Evolutionary conservation across 176 grass and related monocot species (phyloP), one percentile per base, ranked within the genome.

Genomic region (Tillandsia leiboldiana): DNA sequence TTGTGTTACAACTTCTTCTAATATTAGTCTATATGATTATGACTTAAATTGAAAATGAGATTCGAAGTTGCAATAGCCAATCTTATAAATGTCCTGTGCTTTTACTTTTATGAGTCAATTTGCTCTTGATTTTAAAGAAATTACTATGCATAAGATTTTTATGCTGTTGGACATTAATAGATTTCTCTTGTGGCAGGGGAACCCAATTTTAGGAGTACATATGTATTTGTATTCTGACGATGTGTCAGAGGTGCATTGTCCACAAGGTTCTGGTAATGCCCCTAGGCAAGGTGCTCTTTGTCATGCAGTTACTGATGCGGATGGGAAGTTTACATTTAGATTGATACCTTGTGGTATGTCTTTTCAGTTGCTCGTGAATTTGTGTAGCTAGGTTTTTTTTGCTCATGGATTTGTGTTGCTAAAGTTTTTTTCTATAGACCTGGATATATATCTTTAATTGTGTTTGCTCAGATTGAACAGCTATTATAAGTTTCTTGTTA

Each of bases 171-270:
- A 61, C 22, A 18, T 61, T 23, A 18, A 61, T 54, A 12, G 2
- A 73, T 29, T 17, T 51, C 17, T 61, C 7, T 75, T 70, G 12
- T 23, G 52, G 53, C 61, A 99, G 94, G 94, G 94, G 68, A 99
- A 99, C 70, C 94, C 94, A 29, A 99, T 99, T 58, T 78, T 93
- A 77, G 94, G 94, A 76, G 94, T 99, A 59, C 77, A 90, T 53
- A 18, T 99, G 24, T 99, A 85, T 71, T 72, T 99, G 59, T 93
- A 97, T 87, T 97, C 94, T 74, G 88, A 81, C 65, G 94, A 97
- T 22, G 72, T 97, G 33, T 73, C 53, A 2, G 70, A 85, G 42
- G 86, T 87, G 29, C 61, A 80, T 82, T 97, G 94, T 64, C 70
- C 84, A 4, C 80, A 87, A 87, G 87, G 72, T 69, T 81, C 76